These are phyloP conservation scores for Pythium plurisporium DNA, from an alignment of 352 stramenopile genomes.

Conservation along the genomic window DNA sequence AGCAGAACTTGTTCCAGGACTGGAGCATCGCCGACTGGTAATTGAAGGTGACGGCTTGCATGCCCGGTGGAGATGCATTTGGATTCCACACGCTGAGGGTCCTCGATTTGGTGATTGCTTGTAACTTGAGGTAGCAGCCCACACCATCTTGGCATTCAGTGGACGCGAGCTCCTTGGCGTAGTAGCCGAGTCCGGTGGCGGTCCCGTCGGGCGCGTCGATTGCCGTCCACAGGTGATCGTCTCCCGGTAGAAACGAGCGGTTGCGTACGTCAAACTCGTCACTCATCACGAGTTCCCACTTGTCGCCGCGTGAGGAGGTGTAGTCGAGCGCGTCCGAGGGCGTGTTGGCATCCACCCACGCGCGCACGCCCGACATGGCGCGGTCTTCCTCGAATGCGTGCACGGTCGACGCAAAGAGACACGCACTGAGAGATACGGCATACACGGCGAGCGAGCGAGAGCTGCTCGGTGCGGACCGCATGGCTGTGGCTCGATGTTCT, in stretches of 20 bases:
- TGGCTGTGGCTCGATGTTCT: too few relatives aligned
- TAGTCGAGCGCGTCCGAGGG: neutral
- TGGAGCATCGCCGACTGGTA: conserved; percentile 89
- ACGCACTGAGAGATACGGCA: too few relatives aligned
- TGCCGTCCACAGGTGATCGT: conserved; percentile 14
- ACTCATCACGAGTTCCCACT: conserved; percentile 63
- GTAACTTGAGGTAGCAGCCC: conserved; percentile 37
- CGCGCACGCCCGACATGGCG: neutral
- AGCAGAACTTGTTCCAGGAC: conserved; percentile 95
- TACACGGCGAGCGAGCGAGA: too few relatives aligned
- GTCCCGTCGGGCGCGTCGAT: conserved; percentile 13
- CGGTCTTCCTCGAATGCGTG: too few relatives aligned
- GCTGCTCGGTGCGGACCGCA: too few relatives aligned
- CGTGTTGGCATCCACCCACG: neutral
- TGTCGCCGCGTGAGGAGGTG: neutral
- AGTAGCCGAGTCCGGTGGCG: too few relatives aligned
- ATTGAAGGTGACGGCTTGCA: conserved; percentile 53
- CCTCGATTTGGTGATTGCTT: conserved; percentile 61
- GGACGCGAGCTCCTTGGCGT: conserved; percentile 18
- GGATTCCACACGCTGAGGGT: conserved; percentile 56
- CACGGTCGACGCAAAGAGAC: too few relatives aligned
- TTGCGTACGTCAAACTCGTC: conserved; percentile 67
- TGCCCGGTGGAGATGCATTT: conserved; percentile 48
- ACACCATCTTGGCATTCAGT: conserved; percentile 63
- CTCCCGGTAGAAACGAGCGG: conserved; percentile 24